Base-by-base conservation (phyloP, 257 asterid species). In the Scutellaria barbata region DNA sequence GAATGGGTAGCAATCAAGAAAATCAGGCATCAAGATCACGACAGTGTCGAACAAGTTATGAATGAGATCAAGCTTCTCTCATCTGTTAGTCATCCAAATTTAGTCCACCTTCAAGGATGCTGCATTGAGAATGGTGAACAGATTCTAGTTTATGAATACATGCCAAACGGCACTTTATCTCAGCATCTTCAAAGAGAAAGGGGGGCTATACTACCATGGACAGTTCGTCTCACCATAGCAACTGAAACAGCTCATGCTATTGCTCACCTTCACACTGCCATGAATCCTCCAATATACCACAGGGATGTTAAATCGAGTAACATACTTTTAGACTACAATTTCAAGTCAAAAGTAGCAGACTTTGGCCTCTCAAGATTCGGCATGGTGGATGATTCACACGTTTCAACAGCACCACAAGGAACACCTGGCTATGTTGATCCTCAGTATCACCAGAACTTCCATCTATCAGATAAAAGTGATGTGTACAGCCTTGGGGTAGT, bases 371-470 rank as follows among this genome's bases (percentile, higher is more conserved):
- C 96, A 2, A 80, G 96, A 77, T 80, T 84, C 35, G 92, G 90
- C 16, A 85, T 89, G 90, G 79, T 76, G 43, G 92, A 89, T 71
- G 90, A 89, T 74, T 86, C 96, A 51, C 96, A 89, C 72, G 77
- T 89, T 50, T 89, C 96, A 17, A 89, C 96, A 0, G 90, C 92
- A 9, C 92, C 96, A 40, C 96, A 89, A 73, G 96, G 96, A 59
- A 89, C 92, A 48, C 96, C 92, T 3, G 96, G 96, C 55, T 89
- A 89, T 64, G 83, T 89, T 0, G 96, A 89, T 52, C 96, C 96
- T 57, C 96, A 89, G 66, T 89, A 89, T 73, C 96, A 89, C 59
- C 92, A 86, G 74, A 89, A 85, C 75, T 89, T 77, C 85, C 90
- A 86, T 74, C 89, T 89, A 37, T 89, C 96, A 9, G 96, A 89